Base-by-base conservation (phyloP, 116 monocot genomes). In the Zostera marina region DNA sequence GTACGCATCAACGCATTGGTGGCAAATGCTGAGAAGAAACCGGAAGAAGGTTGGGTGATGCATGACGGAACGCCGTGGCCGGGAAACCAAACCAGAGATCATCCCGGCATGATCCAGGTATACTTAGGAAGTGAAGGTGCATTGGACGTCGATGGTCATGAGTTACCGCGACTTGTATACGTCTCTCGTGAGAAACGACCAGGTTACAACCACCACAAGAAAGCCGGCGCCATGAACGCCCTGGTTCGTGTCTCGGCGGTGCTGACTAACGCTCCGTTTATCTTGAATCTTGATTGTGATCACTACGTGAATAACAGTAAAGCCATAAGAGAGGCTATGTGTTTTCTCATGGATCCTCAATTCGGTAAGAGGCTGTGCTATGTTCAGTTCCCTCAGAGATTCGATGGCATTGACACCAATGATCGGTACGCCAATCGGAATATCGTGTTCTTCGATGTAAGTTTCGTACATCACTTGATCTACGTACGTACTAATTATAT, bases 71-170 rank as follows among this genome's bases (percentile, higher is more conserved):
- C 82, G 7, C 86, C 85, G 8, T 91, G 91, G 91, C 91, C 91
- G 1, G 91, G 91, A 8, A 91, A 91, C 71, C 85, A 79, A 68
- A 79, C 86, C 20, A 70, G 91, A 16, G 86, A 91, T 38, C 91
- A 91, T 66, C 91, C 91, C 9, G 91, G 91, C 32, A 91, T 91
- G 91, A 91, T 91, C 15, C 91, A 91, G 88, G 91, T 91, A 14
- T 91, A 91, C 58, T 53, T 91, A 40, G 91, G 91, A 23, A 86
- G 82, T 42, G 67, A 66, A 47, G 91, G 91, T 17, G 91, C 91
- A 1, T 71, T 82, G 3, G 91, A 91, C 41, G 77, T 91, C 4
- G 82, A 79, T 64, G 91, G 91, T 11, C 77, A 73, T 43, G 82
- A 80, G 59, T 73, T 91, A 13, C 91, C 91, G 15, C 76, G 77